Evolutionary conservation across 106 monocot genomes (phyloP).

Genomic region (Dendrobium officinale): DNA sequence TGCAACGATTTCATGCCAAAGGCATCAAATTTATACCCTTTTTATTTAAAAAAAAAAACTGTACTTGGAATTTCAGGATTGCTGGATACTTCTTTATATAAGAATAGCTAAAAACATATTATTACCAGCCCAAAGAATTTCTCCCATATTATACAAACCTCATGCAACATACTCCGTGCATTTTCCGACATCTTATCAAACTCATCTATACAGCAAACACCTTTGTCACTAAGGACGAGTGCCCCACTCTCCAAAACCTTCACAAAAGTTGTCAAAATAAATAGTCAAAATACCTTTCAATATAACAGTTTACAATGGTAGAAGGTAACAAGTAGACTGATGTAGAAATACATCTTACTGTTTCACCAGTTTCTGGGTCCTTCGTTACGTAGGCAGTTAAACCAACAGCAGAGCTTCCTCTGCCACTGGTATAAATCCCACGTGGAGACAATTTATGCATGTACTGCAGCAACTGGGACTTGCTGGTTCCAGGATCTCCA

Average conservation of each 20-base stretch:
- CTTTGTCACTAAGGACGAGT: conserved; percentile 85
- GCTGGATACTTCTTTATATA: not conserved
- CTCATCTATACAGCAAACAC: conserved; percentile 99
- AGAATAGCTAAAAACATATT: not conserved
- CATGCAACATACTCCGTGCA: conserved; percentile 98
- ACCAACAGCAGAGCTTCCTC: conserved; percentile 98
- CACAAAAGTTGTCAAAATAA: not conserved
- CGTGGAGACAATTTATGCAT: conserved; percentile 97
- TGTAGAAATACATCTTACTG: conserved; percentile 36
- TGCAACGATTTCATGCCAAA: not conserved
- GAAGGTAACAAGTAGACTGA: not conserved
- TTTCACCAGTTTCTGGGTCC: conserved; percentile 98
- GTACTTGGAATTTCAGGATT: not conserved
- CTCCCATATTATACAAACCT: conserved; percentile 42
- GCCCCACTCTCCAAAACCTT: conserved; percentile 88
- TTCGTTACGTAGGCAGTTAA: conserved; percentile 95
- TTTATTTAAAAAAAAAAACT: not conserved
- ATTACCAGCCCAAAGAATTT: not conserved
- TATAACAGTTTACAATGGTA: not conserved
- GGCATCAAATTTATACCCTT: not conserved
- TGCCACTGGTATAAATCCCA: conserved; percentile 98
- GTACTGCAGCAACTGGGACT: conserved; percentile 96
- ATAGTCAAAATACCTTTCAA: not conserved
- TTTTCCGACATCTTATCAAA: conserved; percentile 99
- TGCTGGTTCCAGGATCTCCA: conserved; percentile 99